Evolutionary conservation across 768 basidiomycete species (phyloP), one percentile per base, ranked within the genome.

Genomic region (Strobilomyces confusus): DNA sequence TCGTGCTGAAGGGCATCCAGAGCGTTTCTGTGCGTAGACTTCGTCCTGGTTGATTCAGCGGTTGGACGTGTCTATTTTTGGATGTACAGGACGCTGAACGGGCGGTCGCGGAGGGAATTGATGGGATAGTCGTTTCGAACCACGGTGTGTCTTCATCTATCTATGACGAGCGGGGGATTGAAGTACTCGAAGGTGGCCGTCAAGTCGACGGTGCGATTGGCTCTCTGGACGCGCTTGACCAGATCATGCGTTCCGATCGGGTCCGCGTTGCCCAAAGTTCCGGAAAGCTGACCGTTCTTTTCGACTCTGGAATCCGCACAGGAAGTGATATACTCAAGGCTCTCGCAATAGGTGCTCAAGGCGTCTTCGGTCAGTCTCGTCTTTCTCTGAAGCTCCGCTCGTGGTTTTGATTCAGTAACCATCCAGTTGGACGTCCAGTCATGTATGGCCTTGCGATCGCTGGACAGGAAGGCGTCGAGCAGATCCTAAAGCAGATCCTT

Each of bases 261-360:
- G 72, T 90, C 56, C 73, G 71, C 42, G 74, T 68, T 0, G 86
- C 87, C 0, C 87, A 89, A 63, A 62, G 62, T 4, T 68, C 76
- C 13, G 87, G 87, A 1, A 79, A 80, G 49, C 68, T 92, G 43
- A 85, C 87, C 1, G 70, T 94, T 13, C 72, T 95, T 2, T 91
- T 69, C 43, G 68, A 69, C 40, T 92, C 84, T 47, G 91, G 92
- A 8, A 85, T 94, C 54, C 81, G 92, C 41, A 88, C 85, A 0
- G 92, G 89, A 12, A 80, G 82, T 41, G 93, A 95, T 57, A 80
- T 93, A 43, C 76, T 92, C 69, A 89, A 90, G 68, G 92, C 93
- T 0, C 70, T 94, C 26, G 91, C 91, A 1, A 75, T 95, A 0
- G 92, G 93, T 38, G 92, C 93, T 9, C 86, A 94, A 59, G 90